A percentile compares a stretch with the other conserved stretches of the same genome.
Evolutionary conservation across 2,329 filamentous ascomycete genomes (phyloP).

Genomic region (Pestalotiopsis sp.): DNA sequence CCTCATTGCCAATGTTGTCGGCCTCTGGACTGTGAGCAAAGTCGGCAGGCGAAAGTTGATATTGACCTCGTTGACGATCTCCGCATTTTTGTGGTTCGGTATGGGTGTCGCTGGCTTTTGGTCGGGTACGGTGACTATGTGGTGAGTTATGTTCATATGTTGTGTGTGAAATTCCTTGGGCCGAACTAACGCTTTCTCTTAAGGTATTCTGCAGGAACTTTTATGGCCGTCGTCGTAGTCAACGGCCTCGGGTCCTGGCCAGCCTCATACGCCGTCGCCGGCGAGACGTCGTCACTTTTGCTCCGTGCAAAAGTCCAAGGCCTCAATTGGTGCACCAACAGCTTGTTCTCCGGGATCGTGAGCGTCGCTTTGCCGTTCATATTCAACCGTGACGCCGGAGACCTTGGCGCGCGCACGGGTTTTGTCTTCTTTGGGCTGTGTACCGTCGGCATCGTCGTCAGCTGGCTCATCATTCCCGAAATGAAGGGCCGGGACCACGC

Average conservation of each 20-base stretch:
- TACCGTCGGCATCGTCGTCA: conserved; percentile 34
- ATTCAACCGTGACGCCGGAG: conserved; percentile 42
- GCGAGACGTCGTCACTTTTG: conserved; percentile 35
- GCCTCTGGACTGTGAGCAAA: conserved; percentile 45
- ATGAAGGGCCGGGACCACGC: conserved; percentile 49
- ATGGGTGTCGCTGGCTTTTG: conserved; percentile 52
- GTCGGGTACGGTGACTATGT: conserved; percentile 37
- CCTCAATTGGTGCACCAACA: conserved; percentile 24
- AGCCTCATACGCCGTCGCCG: conserved; percentile 36
- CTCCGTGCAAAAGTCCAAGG: conserved; percentile 40
- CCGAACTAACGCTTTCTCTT: not conserved
- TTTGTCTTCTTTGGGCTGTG: conserved; percentile 42
- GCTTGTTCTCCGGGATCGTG: conserved; percentile 30
- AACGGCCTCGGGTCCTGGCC: conserved; percentile 20
- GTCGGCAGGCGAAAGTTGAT: conserved; percentile 43
- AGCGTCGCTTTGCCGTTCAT: conserved; percentile 52
- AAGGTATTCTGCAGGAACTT: conserved; percentile 27
- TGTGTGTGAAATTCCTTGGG: not conserved
- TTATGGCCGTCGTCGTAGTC: conserved; percentile 46
- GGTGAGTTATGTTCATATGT: conserved; percentile 31
- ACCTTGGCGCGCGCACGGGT: conserved; percentile 43
- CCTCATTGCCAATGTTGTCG: conserved; percentile 43
- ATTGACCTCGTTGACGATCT: conserved; percentile 34
- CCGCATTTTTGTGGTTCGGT: conserved; percentile 41
- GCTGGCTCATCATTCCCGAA: conserved; percentile 53